Evolutionary conservation across 306 rosid genomes (phyloP).

Genomic region (Gillenia trifoliata): DNA sequence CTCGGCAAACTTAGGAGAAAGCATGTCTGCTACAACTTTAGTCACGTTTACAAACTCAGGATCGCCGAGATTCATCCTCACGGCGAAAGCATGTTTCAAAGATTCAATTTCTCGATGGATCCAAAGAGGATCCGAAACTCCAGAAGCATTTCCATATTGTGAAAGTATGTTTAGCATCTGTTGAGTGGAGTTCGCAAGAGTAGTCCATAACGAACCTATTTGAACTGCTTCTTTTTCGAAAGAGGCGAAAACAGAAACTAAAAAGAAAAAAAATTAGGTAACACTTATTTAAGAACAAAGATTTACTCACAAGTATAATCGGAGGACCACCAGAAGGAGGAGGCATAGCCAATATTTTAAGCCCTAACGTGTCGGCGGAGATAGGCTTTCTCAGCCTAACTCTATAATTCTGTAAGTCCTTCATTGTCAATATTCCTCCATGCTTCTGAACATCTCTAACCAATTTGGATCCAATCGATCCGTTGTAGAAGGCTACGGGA

Average conservation of each 20-base stretch:
- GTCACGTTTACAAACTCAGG: slow-evolving; percentile 68
- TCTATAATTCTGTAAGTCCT: slow-evolving; percentile 51
- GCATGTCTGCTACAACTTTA: slow-evolving; percentile 61
- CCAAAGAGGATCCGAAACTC: slow-evolving; percentile 64
- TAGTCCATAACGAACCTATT: not conserved
- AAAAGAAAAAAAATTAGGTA: not conserved
- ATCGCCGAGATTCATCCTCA: slow-evolving; percentile 85
- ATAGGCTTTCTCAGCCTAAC: slow-evolving; percentile 47
- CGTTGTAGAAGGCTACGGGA: slow-evolving; percentile 51
- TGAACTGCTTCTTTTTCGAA: not conserved
- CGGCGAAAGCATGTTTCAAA: slow-evolving; percentile 64
- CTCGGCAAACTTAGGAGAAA: slow-evolving; percentile 63
- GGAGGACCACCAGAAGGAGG: slow-evolving; percentile 90
- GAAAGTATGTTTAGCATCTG: slow-evolving; percentile 78
- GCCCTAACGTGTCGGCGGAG: slow-evolving; percentile 40
- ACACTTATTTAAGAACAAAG: not conserved
- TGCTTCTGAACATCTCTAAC: slow-evolving; percentile 54
- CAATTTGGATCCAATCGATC: slow-evolving; percentile 48
- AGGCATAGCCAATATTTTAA: slow-evolving; percentile 64
- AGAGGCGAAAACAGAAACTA: not conserved
- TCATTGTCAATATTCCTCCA: slow-evolving; percentile 61
- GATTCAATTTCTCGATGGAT: slow-evolving; percentile 72
- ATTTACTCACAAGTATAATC: slow-evolving; percentile 60
- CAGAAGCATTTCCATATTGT: slow-evolving; percentile 53
- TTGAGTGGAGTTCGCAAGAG: slow-evolving; percentile 10